Evolutionary conservation across 1,284 basidiomycete species (phyloP), one percentile per base, ranked within the genome.

Genomic region (Boletellus deceptivus): DNA sequence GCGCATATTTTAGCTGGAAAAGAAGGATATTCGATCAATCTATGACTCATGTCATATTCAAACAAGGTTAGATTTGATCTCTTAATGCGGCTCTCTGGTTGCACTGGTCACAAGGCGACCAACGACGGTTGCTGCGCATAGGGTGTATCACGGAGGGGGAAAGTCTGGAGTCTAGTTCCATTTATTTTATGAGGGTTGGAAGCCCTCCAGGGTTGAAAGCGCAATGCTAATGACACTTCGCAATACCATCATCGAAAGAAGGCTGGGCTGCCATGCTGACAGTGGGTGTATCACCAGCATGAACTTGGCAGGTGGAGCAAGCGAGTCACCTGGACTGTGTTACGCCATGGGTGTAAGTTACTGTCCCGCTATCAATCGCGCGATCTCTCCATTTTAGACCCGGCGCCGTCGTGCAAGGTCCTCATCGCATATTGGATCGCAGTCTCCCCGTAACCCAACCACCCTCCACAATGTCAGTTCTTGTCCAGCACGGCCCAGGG

Each of bases 271-370:
- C 39, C 42, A 20, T 2, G 35, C 46, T 16, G 29, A 38, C 25
- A 22, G 46, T 27, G 20, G 10, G 11, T 11, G 34, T 17, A 41
- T 47, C 6, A 31, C 33, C 22, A 46, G 42, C 46, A 52, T 49
- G 39, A 49, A 54, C 36, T 42, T 45, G 49, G 59, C 42, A 49
- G n/a, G 58, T 59, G 52, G 58, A 48, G 51, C 43, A 14, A 17
- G 20, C 43, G 14, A 33, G 27, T 29, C 46, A 41, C 17, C n/a
- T 20, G 11, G 40, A 24, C 6, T n/a, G 27, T 24, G 27, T 40
- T 43, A 50, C 35, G 40, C 42, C 29, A 36, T 22, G 5, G 24
- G 27, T 46, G 24, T 22, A 35, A 41, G 34, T 39, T 17, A 38
- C 22, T 49, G 10, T 47, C 40, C 29, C 34, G 27, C 37, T 20